Conservation (phyloP, 2,329 filamentous ascomycete genomes). For the Fusarium acutatum region DNA sequence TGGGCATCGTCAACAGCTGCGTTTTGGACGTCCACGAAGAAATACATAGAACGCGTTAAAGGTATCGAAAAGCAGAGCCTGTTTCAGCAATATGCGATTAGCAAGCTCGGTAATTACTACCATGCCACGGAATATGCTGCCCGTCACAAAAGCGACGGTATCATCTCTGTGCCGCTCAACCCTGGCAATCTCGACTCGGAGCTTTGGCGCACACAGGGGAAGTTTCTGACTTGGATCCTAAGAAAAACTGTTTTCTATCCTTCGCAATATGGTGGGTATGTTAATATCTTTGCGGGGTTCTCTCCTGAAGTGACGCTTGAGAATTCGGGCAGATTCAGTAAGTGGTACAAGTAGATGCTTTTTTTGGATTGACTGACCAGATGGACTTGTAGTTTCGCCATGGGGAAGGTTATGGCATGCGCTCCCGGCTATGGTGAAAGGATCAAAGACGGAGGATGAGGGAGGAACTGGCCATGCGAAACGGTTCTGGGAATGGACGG, state of each 20-base stretch:
- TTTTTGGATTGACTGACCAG: not conserved
- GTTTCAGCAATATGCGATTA: constrained; percentile 39
- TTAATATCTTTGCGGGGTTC: constrained; percentile 56
- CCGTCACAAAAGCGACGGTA: constrained; percentile 40
- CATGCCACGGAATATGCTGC: constrained; percentile 45
- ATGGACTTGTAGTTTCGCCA: constrained; percentile 43
- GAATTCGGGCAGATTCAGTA: constrained; percentile 28
- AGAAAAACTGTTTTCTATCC: constrained; percentile 38
- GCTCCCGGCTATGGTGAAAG: constrained; percentile 41
- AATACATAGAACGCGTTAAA: constrained; percentile 37
- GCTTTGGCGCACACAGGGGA: constrained; percentile 44
- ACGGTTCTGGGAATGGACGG: constrained; percentile 52
- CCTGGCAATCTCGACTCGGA: constrained; percentile 52
- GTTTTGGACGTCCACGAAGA: constrained; percentile 7
- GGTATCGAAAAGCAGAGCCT: constrained; percentile 11
- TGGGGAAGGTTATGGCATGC: constrained; percentile 48
- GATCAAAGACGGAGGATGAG: constrained; percentile 42
- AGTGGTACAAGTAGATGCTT: not conserved
- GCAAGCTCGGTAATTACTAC: constrained; percentile 46
- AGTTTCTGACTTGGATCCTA: constrained; percentile 23
- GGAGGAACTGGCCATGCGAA: constrained; percentile 47
- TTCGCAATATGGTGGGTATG: constrained; percentile 54
- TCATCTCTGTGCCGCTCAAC: constrained; percentile 48
- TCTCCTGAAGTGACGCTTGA: constrained; percentile 53
- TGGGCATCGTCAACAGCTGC: constrained; percentile 45